A percentile compares a stretch with the other conserved stretches of the same genome.
Conservation (phyloP, 108 stramenopile species). For the Nitzschia sp. region DNA sequence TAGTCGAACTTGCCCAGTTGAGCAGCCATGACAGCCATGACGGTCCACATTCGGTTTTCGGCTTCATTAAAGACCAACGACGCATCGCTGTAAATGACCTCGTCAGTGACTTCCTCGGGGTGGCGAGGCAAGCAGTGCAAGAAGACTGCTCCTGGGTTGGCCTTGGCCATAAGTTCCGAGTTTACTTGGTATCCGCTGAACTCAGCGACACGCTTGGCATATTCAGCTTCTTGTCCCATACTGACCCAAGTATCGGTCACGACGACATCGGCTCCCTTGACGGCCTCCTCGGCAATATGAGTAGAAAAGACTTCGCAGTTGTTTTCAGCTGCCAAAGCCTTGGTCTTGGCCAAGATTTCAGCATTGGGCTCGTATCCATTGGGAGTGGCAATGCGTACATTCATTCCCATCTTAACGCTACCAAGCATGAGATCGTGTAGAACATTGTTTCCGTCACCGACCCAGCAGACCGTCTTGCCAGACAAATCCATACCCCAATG, state of each 20-base stretch:
- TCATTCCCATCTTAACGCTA: slow-evolving; percentile 89
- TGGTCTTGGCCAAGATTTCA: slow-evolving; percentile 61
- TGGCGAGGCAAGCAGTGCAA: slow-evolving; percentile 97
- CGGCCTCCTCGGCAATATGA: slow-evolving; percentile 83
- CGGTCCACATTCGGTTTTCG: slow-evolving; percentile 99
- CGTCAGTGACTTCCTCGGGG: slow-evolving; percentile 94
- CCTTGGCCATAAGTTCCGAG: slow-evolving; percentile 80
- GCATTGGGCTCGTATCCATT: slow-evolving; percentile 87
- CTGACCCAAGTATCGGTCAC: slow-evolving; percentile 98
- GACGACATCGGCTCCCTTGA: slow-evolving; percentile 88
- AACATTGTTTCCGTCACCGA: slow-evolving; percentile 99
- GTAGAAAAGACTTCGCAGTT: slow-evolving; percentile 62
- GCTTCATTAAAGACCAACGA: slow-evolving; percentile 95
- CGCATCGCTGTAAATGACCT: slow-evolving; percentile 91
- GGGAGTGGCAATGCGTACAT: slow-evolving; percentile 93
- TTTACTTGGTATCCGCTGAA: slow-evolving; percentile 96
- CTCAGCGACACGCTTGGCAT: slow-evolving; percentile 82
- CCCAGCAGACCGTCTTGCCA: slow-evolving; percentile 95
- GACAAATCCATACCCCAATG: slow-evolving; percentile 76
- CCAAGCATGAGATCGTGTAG: slow-evolving; percentile 96
- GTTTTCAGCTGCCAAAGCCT: slow-evolving; percentile 61
- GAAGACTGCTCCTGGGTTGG: slow-evolving; percentile 87
- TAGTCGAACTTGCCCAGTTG: slow-evolving; percentile 72
- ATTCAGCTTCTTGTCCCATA: slow-evolving; percentile 97
- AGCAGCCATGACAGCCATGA: slow-evolving; percentile 97